A percentile compares a stretch with the other conserved stretches of the same genome.
These are phyloP conservation scores for Setaria italica DNA, from an alignment of 202 grass and related monocot genomes.

Conservation along the genomic window DNA sequence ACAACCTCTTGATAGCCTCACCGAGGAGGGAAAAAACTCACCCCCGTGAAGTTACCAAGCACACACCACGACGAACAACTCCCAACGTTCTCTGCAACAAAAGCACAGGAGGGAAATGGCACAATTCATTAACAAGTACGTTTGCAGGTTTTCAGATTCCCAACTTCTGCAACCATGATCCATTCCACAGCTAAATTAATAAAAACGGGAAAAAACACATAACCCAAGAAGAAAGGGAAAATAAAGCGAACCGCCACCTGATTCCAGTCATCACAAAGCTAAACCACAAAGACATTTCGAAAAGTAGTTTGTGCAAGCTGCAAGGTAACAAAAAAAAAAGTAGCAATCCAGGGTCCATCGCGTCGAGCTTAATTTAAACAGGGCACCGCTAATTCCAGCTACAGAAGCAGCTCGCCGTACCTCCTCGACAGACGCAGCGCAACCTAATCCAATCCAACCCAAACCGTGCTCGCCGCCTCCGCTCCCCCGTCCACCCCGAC, in stretches of 20 bases:
- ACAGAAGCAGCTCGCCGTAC: background rate
- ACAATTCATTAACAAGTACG: background rate
- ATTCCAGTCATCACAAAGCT: slow-evolving; percentile 1
- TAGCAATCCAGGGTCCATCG: background rate
- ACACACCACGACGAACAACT: background rate
- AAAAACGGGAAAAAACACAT: background rate
- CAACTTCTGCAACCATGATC: background rate
- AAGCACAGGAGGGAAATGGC: background rate
- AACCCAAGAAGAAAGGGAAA: background rate
- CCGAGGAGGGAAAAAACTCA: background rate
- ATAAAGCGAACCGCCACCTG: background rate
- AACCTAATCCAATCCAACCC: slow-evolving; percentile 11
- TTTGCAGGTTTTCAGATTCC: background rate
- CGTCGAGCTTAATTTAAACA: background rate
- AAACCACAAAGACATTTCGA: background rate
- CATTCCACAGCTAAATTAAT: background rate
- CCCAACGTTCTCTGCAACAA: background rate
- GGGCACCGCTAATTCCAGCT: background rate
- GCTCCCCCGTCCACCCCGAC: slow-evolving; percentile 45
- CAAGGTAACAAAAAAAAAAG: background rate
- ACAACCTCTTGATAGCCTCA: background rate
- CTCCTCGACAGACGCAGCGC: slow-evolving; percentile 12
- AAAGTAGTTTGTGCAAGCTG: background rate
- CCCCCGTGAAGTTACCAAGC: slow-evolving; percentile 21
- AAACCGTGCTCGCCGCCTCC: slow-evolving; percentile 19